These are phyloP conservation scores for Nepenthes gracilis DNA, from an alignment of 148 eudicot species.

Conservation along the genomic window DNA sequence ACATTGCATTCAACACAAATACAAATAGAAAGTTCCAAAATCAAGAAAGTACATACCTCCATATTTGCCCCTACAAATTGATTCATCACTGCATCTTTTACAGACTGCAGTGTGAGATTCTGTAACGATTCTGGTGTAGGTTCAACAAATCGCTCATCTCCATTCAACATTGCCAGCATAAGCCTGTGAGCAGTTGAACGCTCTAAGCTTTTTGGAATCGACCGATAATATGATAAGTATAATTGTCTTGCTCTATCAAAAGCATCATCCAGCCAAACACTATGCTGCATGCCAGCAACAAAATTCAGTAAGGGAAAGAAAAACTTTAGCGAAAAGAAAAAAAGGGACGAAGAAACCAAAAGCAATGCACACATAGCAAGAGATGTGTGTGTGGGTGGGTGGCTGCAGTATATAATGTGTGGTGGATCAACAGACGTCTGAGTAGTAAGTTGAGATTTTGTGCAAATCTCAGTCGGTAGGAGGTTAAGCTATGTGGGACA, in stretches of 20 bases:
- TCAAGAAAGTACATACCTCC: slow-evolving; percentile 50
- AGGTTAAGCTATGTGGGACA: too few relatives aligned
- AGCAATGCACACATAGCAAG: too few relatives aligned
- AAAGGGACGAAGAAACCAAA: neutral
- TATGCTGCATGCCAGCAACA: slow-evolving; percentile 60
- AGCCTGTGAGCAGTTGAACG: slow-evolving; percentile 96
- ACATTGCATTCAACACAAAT: slow-evolving; percentile 1
- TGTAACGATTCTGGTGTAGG: slow-evolving; percentile 89
- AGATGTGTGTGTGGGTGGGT: too few relatives aligned
- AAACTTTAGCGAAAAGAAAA: neutral
- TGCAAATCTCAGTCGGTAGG: too few relatives aligned
- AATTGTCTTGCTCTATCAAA: slow-evolving; percentile 93
- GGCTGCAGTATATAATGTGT: too few relatives aligned
- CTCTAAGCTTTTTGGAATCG: slow-evolving; percentile 98
- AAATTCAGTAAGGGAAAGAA: slow-evolving; percentile 3
- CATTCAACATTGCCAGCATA: slow-evolving; percentile 89
- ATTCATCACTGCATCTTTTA: slow-evolving; percentile 87
- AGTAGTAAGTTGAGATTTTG: too few relatives aligned
- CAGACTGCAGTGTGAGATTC: slow-evolving; percentile 57
- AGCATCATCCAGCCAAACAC: slow-evolving; percentile 99
- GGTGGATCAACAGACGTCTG: too few relatives aligned
- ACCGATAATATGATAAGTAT: slow-evolving; percentile 88
- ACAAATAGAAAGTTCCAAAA: neutral
- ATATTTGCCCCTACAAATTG: slow-evolving; percentile 81
- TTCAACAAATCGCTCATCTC: slow-evolving; percentile 95